Evolutionary conservation across 805 yeast species (phyloP), one percentile per base, ranked within the genome.

Genomic region (Lipomyces kockii): DNA sequence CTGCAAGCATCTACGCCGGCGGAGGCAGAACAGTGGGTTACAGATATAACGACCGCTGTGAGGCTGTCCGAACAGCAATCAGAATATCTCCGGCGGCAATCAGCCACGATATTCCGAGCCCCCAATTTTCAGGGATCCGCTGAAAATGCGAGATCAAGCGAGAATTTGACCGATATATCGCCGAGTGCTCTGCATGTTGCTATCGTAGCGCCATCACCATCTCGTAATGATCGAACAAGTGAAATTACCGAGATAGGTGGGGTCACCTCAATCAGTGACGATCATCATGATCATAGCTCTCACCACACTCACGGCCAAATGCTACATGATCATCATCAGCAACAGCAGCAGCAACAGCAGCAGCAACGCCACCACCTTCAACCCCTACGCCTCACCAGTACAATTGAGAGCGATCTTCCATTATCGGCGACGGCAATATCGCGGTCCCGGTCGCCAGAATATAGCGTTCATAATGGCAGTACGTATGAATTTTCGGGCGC

Each of bases 11-110:
- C 70, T 27, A 66, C 72, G 17, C 63, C 59, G 2, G 60, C 67
- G 7, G 78, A 76, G 32, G 76, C 77, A 11, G 74, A 74, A 60
- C 71, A 62, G 14, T 78, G 80, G 80, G 77, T 75, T 34, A 73
- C 72, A 32, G 71, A 69, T 29, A 64, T 78, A 5, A 67, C 72
- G 14, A 65, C 62, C 6, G 67, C 74, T 2, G 76, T 75, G 3
- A 68, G 71, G 37, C 62, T 71, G 3, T 70, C 70, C 2, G 74
- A 72, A 60, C 61, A 52, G 17, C 32, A 39, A 34, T 52, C 29
- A 2, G 61, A 60, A 34, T 49, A 25, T 55, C 61, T 52, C 46
- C 37, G 43, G 3, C 58, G 64, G 34, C 57, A 62, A 29, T 62
- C 68, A 4, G 58, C 54, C 57, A 39, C 65, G 7, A 12, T 58